Evolutionary conservation across 2,329 filamentous ascomycete species (phyloP).

Genomic region (Fusarium beomiforme): DNA sequence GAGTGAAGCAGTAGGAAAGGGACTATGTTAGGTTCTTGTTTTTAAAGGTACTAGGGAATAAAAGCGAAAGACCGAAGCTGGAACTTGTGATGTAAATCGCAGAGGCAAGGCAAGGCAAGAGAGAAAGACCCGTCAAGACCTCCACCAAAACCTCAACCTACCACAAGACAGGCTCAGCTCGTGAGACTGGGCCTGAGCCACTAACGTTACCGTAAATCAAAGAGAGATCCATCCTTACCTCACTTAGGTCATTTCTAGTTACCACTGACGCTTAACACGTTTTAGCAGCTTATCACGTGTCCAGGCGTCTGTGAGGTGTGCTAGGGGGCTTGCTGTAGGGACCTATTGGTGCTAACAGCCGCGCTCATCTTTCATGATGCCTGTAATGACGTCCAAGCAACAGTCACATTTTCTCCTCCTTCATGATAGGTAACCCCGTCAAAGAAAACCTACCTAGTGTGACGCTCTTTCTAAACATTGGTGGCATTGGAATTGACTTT

Average conservation of each 20-base stretch:
- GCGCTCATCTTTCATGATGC: constrained; percentile 25
- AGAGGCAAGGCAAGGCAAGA: constrained; percentile 33
- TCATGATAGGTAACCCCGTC: constrained; percentile 6
- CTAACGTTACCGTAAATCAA: constrained; percentile 9
- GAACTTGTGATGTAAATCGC: constrained; percentile 37
- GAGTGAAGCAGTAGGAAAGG: background rate
- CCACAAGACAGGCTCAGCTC: constrained; percentile 14
- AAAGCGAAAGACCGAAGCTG: constrained; percentile 21
- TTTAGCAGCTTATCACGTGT: constrained; percentile 31
- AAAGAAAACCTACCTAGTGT: background rate
- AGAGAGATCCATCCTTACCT: background rate
- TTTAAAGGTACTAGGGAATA: background rate
- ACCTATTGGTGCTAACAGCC: constrained; percentile 27
- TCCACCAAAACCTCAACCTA: constrained; percentile 25
- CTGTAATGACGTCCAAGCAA: constrained; percentile 28
- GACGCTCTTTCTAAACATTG: background rate
- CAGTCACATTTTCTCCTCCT: background rate
- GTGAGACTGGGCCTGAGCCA: constrained; percentile 25
- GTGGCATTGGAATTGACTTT: background rate
- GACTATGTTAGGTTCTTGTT: background rate
- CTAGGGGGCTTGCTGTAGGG: background rate
- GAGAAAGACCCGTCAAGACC: constrained; percentile 20
- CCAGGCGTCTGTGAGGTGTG: constrained; percentile 32
- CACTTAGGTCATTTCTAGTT: constrained; percentile 9
- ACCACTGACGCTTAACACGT: constrained; percentile 8